phyloP scores from a whole-genome alignment of 176 grass and related monocot species.

The Carex kokanica region DNA sequence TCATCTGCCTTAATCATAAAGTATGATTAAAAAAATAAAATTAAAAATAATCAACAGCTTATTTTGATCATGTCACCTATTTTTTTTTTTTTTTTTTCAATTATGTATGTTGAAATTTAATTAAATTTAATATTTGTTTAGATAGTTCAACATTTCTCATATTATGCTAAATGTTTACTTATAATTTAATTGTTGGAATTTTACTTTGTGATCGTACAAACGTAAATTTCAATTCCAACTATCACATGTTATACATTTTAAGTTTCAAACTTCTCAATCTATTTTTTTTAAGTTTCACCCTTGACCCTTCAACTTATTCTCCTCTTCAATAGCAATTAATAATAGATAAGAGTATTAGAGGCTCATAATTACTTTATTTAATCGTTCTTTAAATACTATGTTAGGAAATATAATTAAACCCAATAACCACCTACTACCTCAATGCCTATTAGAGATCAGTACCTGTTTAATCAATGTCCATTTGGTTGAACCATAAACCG shows the following conservation, averaged over 20 bases:
- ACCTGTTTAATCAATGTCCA: not conserved
- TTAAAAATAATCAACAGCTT: not conserved
- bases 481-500: not conserved
- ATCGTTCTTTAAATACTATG: not conserved
- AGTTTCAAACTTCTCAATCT: too few species aligned
- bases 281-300: too few species aligned
- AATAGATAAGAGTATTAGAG: not conserved
- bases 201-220: too few species aligned
- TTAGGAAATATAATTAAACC: not conserved
- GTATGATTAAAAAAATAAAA: too few species aligned
- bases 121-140: too few species aligned
- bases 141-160: too few species aligned
- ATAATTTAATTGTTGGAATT: too few species aligned
- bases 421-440: not conserved
- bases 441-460: not conserved
- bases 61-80: not conserved
- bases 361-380: not conserved
- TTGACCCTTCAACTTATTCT: not conserved
- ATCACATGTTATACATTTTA: too few species aligned
- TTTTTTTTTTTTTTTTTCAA: not conserved
- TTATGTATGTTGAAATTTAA: too few species aligned
- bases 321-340: not conserved
- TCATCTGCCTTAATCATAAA: too few species aligned
- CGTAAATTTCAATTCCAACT: too few species aligned
- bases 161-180: too few species aligned